phyloP scores from a whole-genome alignment of 2,329 filamentous ascomycete genomes.

The Trichophyton mentagrophytes region DNA sequence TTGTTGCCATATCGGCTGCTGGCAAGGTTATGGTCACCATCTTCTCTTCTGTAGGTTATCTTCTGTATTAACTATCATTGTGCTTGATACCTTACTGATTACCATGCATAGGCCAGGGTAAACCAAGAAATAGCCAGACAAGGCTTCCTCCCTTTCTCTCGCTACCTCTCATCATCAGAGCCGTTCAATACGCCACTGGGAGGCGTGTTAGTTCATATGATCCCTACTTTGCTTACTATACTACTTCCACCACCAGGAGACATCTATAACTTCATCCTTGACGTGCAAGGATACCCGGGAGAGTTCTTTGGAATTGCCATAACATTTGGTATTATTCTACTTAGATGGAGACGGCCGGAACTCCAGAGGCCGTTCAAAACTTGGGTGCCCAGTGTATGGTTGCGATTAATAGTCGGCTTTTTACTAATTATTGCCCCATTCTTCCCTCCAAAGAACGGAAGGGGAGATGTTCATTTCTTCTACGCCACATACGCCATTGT shows the following conservation, averaged over 20 bases:
- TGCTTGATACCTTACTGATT: conserved; percentile 5
- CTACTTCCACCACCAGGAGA: conserved; percentile 50
- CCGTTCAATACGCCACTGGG: conserved; percentile 57
- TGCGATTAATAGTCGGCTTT: conserved; percentile 34
- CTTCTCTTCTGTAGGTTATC: conserved; percentile 47
- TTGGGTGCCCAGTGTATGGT: conserved; percentile 47
- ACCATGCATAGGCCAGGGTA: conserved; percentile 44
- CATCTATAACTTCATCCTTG: conserved; percentile 60
- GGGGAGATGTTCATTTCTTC: conserved; percentile 35
- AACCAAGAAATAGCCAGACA: conserved; percentile 63
- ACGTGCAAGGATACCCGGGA: conserved; percentile 56
- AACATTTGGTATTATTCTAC: conserved; percentile 45
- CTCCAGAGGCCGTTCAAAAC: conserved; percentile 52
- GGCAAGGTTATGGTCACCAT: conserved; percentile 64
- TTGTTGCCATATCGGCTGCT: conserved; percentile 53
- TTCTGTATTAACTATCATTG: background rate
- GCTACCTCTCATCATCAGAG: conserved; percentile 48
- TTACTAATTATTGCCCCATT: conserved; percentile 11
- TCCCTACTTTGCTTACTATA: conserved; percentile 57
- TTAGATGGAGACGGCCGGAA: conserved; percentile 48
- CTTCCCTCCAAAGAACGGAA: conserved; percentile 36
- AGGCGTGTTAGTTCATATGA: conserved; percentile 54
- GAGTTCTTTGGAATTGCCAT: conserved; percentile 49
- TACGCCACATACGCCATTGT: conserved; percentile 44
- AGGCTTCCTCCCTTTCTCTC: conserved; percentile 54